Evolutionary conservation across 179 eudicot genomes (phyloP).

Genomic region (Silene vulgaris): DNA sequence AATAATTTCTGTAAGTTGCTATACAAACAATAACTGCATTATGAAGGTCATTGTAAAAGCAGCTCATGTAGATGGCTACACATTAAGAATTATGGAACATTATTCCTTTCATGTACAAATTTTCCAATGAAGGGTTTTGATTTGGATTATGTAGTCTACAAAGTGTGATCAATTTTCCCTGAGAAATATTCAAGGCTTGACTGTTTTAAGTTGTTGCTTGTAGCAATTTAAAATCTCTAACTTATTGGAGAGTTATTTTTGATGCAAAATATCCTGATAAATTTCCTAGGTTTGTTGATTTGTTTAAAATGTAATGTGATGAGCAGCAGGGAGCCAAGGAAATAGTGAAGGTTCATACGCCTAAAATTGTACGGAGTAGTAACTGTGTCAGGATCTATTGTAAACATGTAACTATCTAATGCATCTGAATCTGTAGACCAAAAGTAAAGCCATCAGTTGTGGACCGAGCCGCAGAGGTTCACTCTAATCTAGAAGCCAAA

Average conservation of each 20-base stretch:
- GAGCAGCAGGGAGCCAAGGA: constrained; percentile 6
- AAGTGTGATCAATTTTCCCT: not conserved
- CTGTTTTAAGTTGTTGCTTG: not conserved
- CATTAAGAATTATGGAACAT: not conserved
- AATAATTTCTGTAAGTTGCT: not conserved
- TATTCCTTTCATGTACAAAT: not conserved
- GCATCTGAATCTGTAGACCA: too few relatives aligned
- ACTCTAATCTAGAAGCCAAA: constrained; percentile 11
- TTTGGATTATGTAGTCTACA: not conserved
- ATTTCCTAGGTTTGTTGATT: not conserved
- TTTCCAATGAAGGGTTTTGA: not conserved
- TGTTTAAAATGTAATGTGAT: constrained; percentile 9
- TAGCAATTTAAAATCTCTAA: not conserved
- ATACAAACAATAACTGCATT: too few relatives aligned
- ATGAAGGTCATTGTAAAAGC: not conserved
- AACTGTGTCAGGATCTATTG: too few relatives aligned
- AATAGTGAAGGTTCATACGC: constrained; percentile 10
- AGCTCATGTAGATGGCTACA: not conserved
- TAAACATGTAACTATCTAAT: too few relatives aligned
- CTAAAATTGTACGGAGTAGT: constrained; percentile 10
- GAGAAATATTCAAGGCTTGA: not conserved
- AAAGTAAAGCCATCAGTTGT: too few relatives aligned
- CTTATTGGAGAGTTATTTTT: not conserved
- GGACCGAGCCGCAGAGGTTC: not conserved
- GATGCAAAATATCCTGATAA: not conserved